Conservation (phyloP, 495 filamentous ascomycete species). For the Hypoxylon intermedium region DNA sequence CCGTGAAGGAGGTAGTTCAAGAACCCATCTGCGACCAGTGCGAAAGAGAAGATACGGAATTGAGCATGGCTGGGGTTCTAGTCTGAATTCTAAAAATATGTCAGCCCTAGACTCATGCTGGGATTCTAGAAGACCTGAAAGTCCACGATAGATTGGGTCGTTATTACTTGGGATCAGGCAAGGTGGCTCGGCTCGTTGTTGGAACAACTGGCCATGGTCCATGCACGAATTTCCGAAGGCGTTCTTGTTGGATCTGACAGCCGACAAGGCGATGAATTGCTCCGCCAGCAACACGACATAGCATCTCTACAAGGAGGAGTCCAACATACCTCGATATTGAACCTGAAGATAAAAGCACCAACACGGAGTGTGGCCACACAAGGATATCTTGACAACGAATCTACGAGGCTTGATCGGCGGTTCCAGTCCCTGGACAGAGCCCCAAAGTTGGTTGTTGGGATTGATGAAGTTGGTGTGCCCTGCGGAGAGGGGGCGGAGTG, state of each 20-base stretch:
- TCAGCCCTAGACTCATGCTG: background rate
- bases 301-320: too few relatives aligned
- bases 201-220: background rate
- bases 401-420: too few relatives aligned
- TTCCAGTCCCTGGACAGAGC: too few relatives aligned
- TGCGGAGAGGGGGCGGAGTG: too few relatives aligned
- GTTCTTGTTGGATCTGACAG: background rate
- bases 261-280: background rate
- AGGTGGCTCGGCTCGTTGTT: background rate
- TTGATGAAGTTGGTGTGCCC: too few relatives aligned
- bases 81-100: background rate
- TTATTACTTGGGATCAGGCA: background rate
- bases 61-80: background rate
- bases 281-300: too few relatives aligned
- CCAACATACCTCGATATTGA: too few relatives aligned
- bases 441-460: too few relatives aligned
- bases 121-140: too few relatives aligned
- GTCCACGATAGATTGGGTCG: too few relatives aligned
- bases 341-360: too few relatives aligned
- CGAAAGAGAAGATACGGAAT: slow-evolving; percentile 1
- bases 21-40: slow-evolving; percentile 12
- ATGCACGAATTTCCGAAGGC: background rate
- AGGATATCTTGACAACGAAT: background rate
- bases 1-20: slow-evolving; percentile 4
- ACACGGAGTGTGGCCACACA: too few relatives aligned